Conservation (phyloP, 2,329 filamentous ascomycete genomes). For the Teratosphaeria viscida region DNA sequence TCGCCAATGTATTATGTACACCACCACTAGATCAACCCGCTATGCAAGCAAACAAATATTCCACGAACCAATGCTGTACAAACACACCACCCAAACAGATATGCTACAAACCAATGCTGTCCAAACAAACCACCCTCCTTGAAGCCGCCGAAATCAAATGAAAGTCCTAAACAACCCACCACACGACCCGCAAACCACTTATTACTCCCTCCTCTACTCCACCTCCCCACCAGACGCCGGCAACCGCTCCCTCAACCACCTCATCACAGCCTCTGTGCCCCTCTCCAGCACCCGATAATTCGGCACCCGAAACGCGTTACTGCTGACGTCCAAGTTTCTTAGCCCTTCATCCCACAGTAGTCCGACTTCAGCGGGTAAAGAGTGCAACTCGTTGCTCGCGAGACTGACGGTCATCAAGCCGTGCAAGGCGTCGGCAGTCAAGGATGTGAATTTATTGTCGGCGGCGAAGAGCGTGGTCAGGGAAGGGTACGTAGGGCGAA, state of each 20-base stretch:
- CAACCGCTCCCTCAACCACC: conserved; percentile 59
- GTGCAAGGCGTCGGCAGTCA: conserved; percentile 57
- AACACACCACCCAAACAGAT: background rate
- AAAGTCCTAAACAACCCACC: background rate
- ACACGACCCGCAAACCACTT: background rate
- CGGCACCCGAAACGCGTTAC: conserved; percentile 82
- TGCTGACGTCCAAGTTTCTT: conserved; percentile 64
- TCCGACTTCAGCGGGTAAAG: conserved; percentile 70
- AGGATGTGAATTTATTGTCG: conserved; percentile 66
- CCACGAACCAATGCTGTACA: background rate
- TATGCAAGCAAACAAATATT: background rate
- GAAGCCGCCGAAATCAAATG: background rate
- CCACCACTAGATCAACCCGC: background rate
- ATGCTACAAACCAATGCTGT: background rate
- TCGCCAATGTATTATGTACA: no score
- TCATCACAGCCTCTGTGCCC: conserved; percentile 73
- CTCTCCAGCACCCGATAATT: conserved; percentile 74
- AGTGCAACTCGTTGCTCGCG: conserved; percentile 75
- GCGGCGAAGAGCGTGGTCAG: conserved; percentile 61
- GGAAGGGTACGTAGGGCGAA: conserved; percentile 59
- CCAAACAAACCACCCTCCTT: background rate
- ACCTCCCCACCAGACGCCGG: conserved; percentile 6
- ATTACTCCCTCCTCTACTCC: background rate
- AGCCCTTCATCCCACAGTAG: conserved; percentile 56
- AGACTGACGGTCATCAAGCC: conserved; percentile 70